A percentile compares a stretch with the other conserved stretches of the same genome.
phyloP scores from a whole-genome alignment of 2,329 filamentous ascomycete genomes.

The Hypoxylon sp. region DNA sequence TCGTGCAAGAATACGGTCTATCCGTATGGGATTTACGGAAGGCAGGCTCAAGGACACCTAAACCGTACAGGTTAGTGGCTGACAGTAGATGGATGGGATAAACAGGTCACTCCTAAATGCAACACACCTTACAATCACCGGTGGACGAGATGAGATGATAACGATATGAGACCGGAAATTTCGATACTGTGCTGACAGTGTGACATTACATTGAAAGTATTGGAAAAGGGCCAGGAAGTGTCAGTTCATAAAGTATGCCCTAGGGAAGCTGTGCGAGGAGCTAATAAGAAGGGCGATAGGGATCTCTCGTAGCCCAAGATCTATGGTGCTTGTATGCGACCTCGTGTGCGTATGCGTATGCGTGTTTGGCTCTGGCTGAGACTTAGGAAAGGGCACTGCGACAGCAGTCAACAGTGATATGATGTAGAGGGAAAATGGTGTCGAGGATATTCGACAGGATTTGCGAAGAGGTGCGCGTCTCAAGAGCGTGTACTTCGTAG shows the following conservation, averaged over 20 bases:
- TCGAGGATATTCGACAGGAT: neutral
- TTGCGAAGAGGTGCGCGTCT: neutral
- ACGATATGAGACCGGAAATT: slow-evolving; percentile 3
- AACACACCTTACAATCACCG: slow-evolving; percentile 12
- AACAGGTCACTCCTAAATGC: neutral
- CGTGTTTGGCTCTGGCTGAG: neutral
- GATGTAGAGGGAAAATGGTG: neutral
- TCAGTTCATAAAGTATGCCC: slow-evolving; percentile 2
- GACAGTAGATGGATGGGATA: slow-evolving; percentile 6
- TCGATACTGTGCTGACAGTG: slow-evolving; percentile 9
- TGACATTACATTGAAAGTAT: neutral
- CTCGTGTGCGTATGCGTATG: neutral
- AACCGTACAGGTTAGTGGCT: slow-evolving; percentile 25
- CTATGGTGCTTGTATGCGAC: slow-evolving; percentile 9
- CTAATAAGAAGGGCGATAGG: slow-evolving; percentile 2
- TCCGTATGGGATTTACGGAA: slow-evolving; percentile 7
- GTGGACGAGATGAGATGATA: slow-evolving; percentile 11
- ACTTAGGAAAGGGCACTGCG: slow-evolving; percentile 4
- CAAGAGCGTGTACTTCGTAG: slow-evolving; percentile 8
- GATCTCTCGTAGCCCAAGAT: slow-evolving; percentile 21
- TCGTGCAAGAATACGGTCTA: slow-evolving; percentile 14
- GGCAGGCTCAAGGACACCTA: slow-evolving; percentile 24
- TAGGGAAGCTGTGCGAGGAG: slow-evolving; percentile 1
- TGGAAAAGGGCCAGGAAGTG: slow-evolving; percentile 12
- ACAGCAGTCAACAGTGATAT: slow-evolving; percentile 10